Evolutionary conservation across 129 eudicot species (phyloP).

Genomic region (Ambrosia artemisiifolia): DNA sequence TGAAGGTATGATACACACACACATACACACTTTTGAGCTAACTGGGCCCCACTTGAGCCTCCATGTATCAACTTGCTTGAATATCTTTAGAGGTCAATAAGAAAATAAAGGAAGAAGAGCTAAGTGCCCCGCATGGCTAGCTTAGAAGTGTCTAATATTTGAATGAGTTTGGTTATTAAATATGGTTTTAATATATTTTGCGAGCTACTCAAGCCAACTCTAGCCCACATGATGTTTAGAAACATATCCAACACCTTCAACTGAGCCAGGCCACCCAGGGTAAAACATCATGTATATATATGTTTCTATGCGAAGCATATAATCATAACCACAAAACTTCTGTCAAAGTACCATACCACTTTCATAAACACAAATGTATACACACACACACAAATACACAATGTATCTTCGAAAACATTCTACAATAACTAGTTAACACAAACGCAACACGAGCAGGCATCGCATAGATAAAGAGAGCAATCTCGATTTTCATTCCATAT

Average conservation of each 20-base stretch:
- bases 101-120: not conserved
- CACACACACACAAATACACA: no score
- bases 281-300: not conserved
- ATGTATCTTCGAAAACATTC: not conserved
- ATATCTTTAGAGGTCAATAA: not conserved
- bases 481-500: slow-evolving; percentile 8
- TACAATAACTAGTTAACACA: not conserved
- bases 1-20: not conserved
- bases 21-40: not conserved
- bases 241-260: not conserved
- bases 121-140: not conserved
- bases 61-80: not conserved
- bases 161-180: not conserved
- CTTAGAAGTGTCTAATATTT: not conserved
- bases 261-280: not conserved
- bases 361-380: not conserved
- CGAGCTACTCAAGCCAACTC: not conserved
- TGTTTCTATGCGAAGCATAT: not conserved
- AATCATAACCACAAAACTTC: not conserved
- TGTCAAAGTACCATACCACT: not conserved
- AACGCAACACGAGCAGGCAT: not conserved
- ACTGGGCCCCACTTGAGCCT: not conserved
- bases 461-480: not conserved
- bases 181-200: not conserved
- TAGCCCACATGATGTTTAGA: not conserved